These are phyloP conservation scores for Leccinum subrobustum DNA, from an alignment of 1,284 basidiomycete species.

Conservation along the genomic window DNA sequence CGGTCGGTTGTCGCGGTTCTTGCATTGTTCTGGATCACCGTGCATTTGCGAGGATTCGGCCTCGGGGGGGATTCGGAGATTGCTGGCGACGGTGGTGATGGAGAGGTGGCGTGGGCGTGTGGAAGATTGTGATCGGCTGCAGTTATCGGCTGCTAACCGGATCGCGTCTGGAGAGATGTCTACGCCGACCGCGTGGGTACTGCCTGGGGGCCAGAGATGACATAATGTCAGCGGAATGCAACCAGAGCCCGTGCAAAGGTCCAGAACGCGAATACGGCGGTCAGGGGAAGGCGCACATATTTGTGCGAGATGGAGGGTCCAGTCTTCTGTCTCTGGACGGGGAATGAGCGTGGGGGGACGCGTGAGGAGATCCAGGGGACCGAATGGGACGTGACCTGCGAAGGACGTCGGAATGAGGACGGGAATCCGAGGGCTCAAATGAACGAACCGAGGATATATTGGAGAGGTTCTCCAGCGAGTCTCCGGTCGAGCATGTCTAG, in stretches of 20 bases:
- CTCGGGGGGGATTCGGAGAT: slow-evolving; percentile 12
- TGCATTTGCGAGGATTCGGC: not conserved
- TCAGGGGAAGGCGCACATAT: slow-evolving; percentile 38
- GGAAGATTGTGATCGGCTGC: slow-evolving; percentile 42
- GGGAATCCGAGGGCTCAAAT: not conserved
- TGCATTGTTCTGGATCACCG: not conserved
- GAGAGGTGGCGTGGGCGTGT: slow-evolving; percentile 9
- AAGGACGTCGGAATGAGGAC: slow-evolving; percentile 8
- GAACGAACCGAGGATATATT: slow-evolving; percentile 81
- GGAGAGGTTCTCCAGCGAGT: slow-evolving; percentile 74
- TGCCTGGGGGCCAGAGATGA: slow-evolving; percentile 54
- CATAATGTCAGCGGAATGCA: slow-evolving; percentile 85
- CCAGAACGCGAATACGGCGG: slow-evolving; percentile 59
- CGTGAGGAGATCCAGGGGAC: slow-evolving; percentile 68
- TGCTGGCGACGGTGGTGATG: slow-evolving; percentile 1
- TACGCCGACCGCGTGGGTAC: slow-evolving; percentile 58
- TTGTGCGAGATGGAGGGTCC: slow-evolving; percentile 60
- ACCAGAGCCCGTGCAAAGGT: slow-evolving; percentile 88
- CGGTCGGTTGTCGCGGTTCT: not conserved
- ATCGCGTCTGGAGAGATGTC: slow-evolving; percentile 75
- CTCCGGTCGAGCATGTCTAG: slow-evolving; percentile 55
- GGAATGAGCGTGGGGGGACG: slow-evolving; percentile 86
- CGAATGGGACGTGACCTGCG: slow-evolving; percentile 86
- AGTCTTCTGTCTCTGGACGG: slow-evolving; percentile 88
- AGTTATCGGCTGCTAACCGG: slow-evolving; percentile 71